Conservation (phyloP, 306 rosid genomes). For the Quercus agrifolia region DNA sequence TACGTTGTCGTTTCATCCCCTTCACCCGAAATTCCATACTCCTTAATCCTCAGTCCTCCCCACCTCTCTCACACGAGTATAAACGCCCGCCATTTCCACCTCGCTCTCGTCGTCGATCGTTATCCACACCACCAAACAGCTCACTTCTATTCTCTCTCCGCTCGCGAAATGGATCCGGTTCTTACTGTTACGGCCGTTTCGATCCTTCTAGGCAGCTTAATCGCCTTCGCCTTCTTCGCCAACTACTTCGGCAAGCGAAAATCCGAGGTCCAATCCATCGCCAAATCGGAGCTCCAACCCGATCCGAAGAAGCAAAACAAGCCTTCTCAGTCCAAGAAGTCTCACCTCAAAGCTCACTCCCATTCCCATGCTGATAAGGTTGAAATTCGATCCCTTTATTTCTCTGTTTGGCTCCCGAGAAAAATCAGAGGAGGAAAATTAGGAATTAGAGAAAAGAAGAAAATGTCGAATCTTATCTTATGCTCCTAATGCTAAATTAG, state of each 20-base stretch:
- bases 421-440: background rate
- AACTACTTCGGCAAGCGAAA: constrained; percentile 62
- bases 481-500: background rate
- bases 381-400: background rate
- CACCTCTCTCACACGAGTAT: background rate
- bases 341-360: constrained; percentile 56
- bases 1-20: too few species aligned
- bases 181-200: constrained; percentile 47
- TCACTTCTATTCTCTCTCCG: background rate
- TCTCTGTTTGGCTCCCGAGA: constrained; percentile 11
- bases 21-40: too few species aligned
- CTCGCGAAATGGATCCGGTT: constrained; percentile 58
- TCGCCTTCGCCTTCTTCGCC: constrained; percentile 60
- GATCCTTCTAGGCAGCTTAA: constrained; percentile 62
- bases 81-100: background rate
- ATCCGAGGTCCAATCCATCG: constrained; percentile 72
- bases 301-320: constrained; percentile 49
- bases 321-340: constrained; percentile 56
- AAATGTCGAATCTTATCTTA: background rate
- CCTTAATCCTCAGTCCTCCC: background rate
- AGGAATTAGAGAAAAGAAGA: background rate
- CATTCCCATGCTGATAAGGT: constrained; percentile 77
- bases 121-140: background rate
- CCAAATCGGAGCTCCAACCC: constrained; percentile 48
- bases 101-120: background rate